phyloP scores from a whole-genome alignment of 2,329 filamentous ascomycete genomes.

The Elsinoe australis region DNA sequence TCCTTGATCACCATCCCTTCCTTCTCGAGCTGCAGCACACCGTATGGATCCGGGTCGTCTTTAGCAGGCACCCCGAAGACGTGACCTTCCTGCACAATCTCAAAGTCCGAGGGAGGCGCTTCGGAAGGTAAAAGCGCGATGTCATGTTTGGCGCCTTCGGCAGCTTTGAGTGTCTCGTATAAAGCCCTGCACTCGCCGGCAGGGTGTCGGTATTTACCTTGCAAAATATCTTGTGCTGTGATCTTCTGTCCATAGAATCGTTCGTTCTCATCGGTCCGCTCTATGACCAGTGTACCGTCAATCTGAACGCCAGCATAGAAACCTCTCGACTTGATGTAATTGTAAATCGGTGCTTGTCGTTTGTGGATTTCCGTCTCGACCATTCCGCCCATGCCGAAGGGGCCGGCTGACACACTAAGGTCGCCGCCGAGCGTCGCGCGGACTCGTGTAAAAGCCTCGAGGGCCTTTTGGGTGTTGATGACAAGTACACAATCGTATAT shows the following conservation, averaged over 20 bases:
- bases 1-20: slow-evolving; percentile 84
- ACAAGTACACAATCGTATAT: slow-evolving; percentile 94
- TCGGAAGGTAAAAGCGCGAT: slow-evolving; percentile 57
- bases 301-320: slow-evolving; percentile 82
- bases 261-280: slow-evolving; percentile 81
- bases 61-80: slow-evolving; percentile 70
- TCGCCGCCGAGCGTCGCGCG: slow-evolving; percentile 76
- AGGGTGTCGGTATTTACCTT: slow-evolving; percentile 51
- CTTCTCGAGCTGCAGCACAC: slow-evolving; percentile 81
- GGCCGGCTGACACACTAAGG: slow-evolving; percentile 67
- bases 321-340: slow-evolving; percentile 81
- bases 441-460: slow-evolving; percentile 75
- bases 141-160: slow-evolving; percentile 74
- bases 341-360: slow-evolving; percentile 65
- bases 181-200: slow-evolving; percentile 53
- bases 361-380: slow-evolving; percentile 63
- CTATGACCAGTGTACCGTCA: slow-evolving; percentile 79
- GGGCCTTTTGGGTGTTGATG: slow-evolving; percentile 75
- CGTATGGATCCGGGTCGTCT: slow-evolving; percentile 86
- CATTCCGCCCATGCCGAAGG: slow-evolving; percentile 66
- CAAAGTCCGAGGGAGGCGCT: slow-evolving; percentile 69
- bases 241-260: slow-evolving; percentile 69
- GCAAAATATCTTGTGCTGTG: slow-evolving; percentile 54
- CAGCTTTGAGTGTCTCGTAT: slow-evolving; percentile 77
- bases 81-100: slow-evolving; percentile 44